phyloP scores from a whole-genome alignment of 164 flowering plant species.

The Macadamia tetraphylla region DNA sequence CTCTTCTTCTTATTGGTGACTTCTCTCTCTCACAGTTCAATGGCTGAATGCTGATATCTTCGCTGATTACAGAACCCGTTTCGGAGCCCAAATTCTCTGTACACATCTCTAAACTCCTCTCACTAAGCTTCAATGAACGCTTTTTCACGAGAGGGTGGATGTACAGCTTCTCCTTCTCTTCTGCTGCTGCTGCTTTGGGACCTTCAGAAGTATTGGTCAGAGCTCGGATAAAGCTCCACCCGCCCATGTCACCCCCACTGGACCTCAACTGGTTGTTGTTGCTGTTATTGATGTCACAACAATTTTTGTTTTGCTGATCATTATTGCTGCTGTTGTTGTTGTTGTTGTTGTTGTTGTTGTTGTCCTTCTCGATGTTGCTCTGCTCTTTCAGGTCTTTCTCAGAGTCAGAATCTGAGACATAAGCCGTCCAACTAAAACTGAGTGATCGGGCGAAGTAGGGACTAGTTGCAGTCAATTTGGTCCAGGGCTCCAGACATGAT shows the following conservation, averaged over 20 bases:
- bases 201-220: slow-evolving; percentile 14
- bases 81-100: slow-evolving; percentile 72
- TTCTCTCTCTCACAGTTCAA: slow-evolving; percentile 7
- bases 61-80: slow-evolving; percentile 40
- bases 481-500: slow-evolving; percentile 39
- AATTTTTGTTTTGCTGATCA: not conserved
- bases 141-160: slow-evolving; percentile 43
- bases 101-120: slow-evolving; percentile 68
- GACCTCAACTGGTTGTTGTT: not conserved
- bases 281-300: no score
- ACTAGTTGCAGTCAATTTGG: slow-evolving; percentile 23
- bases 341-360: not conserved
- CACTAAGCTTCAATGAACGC: slow-evolving; percentile 37
- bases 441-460: slow-evolving; percentile 8
- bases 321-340: not conserved
- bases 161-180: slow-evolving; percentile 27
- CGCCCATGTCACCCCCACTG: slow-evolving; percentile 13
- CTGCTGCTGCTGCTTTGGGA: not conserved
- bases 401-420: not conserved
- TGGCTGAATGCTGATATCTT: slow-evolving; percentile 16
- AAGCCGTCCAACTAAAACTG: not conserved
- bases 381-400: no score
- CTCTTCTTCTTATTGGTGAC: slow-evolving; percentile 9
- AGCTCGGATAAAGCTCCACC: slow-evolving; percentile 44
- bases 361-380: not conserved